Evolutionary conservation across 2,329 filamentous ascomycete genomes (phyloP), one percentile per base, ranked within the genome.

Genomic region (Trichophyton benhamiae): DNA sequence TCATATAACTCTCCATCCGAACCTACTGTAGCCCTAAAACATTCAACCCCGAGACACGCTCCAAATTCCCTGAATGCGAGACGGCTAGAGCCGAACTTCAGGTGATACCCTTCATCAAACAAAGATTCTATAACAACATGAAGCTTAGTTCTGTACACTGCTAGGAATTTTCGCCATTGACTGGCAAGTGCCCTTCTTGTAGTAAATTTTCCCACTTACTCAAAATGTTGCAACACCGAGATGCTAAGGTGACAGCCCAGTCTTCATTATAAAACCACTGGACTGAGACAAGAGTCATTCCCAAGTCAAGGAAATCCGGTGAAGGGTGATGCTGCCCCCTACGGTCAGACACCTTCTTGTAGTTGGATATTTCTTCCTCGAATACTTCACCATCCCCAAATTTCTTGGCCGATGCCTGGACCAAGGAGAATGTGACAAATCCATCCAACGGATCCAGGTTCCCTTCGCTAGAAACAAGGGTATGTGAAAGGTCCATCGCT

Each of bases 201-300:
- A 38, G 27, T 61, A 48, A 17, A 48, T 13, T 3, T 52, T 52
- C 20, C 11, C 11, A 15, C 59, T 67, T 66, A 76, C 74, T 72
- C 60, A 75, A 67, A 64, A 72, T 70, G 59, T 72, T 70, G 61
- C 72, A 71, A 52, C 72, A 76, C 67, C 68, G 67, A 9, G 57
- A 64, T 3, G 70, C 69, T 59, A 82, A 66, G 3, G 68, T 65
- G 2, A 66, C 66, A 1, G 80, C 79, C 81, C 81, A 83, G 1
- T 70, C 68, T 62, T 82, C 79, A 1, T 73, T 73, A 0, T 68
- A 69, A 62, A 78, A 76, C 70, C 82, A 80, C 63, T 83, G 80
- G 22, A 75, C 74, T 52, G 78, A 78, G 82, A 82, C 84, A 27
- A 84, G 67, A 0, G 80, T 79, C 82, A 84, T 84, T 0, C 82